Percentiles rank a stretch among this genome's conserved stretches.
phyloP scores from a whole-genome alignment of 495 filamentous ascomycete species.

The Hyphodiscus hymeniophilus region DNA sequence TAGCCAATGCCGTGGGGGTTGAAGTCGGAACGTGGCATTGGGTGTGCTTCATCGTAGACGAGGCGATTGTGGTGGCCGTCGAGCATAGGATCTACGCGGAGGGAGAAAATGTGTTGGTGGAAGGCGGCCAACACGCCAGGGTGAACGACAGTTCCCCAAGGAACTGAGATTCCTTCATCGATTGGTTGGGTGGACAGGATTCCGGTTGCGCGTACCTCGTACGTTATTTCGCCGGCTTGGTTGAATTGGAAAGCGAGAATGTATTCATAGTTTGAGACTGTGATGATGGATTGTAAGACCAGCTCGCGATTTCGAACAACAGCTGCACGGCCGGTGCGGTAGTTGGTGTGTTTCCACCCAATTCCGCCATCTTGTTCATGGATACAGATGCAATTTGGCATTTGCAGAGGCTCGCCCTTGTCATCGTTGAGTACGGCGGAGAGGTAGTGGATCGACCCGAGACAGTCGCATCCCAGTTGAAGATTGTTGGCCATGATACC shows the following conservation, averaged over 20 bases:
- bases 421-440: slow-evolving; percentile 48
- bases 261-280: slow-evolving; percentile 77
- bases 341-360: slow-evolving; percentile 62
- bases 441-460: slow-evolving; percentile 61
- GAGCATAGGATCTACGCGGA: slow-evolving; percentile 75
- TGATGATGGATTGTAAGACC: slow-evolving; percentile 68
- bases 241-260: slow-evolving; percentile 81
- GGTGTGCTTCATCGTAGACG: slow-evolving; percentile 62
- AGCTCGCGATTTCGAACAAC: slow-evolving; percentile 53
- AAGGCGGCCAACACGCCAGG: slow-evolving; percentile 74
- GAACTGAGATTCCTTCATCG: slow-evolving; percentile 56
- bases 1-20: slow-evolving; percentile 82
- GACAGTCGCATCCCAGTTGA: slow-evolving; percentile 57
- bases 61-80: slow-evolving; percentile 67
- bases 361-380: slow-evolving; percentile 63
- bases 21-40: slow-evolving; percentile 61
- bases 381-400: slow-evolving; percentile 54
- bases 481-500: slow-evolving; percentile 61
- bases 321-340: slow-evolving; percentile 50
- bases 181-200: slow-evolving; percentile 80
- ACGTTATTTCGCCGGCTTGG: slow-evolving; percentile 69
- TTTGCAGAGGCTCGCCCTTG: slow-evolving; percentile 43
- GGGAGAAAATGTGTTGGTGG: slow-evolving; percentile 90
- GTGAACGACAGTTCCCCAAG: slow-evolving; percentile 79
- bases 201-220: slow-evolving; percentile 80